phyloP scores from a whole-genome alignment of 257 asterid genomes.

The Solanum etuberosum region DNA sequence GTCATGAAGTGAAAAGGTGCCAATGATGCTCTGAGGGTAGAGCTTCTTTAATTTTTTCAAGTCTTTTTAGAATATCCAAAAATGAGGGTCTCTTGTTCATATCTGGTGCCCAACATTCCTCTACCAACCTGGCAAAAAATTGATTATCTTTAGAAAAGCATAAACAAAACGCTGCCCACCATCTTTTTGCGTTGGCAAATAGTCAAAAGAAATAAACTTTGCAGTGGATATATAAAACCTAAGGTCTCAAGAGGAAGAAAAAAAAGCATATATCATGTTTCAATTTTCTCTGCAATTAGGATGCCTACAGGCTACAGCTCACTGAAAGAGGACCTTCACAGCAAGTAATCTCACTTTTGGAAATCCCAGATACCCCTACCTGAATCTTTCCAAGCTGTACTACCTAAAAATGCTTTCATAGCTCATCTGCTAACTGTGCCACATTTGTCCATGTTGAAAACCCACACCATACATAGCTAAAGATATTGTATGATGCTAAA shows the following conservation, averaged over 20 bases:
- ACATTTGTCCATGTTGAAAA: not conserved
- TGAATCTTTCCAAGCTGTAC: not conserved
- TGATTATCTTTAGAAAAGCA: not conserved
- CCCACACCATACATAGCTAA: not conserved
- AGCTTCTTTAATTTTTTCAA: constrained; percentile 53
- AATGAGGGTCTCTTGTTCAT: constrained; percentile 77
- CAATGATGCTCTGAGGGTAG: constrained; percentile 56
- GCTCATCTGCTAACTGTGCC: not conserved
- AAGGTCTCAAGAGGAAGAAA: not conserved
- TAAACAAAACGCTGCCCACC: not conserved
- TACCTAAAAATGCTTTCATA: not conserved
- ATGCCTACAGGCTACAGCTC: not conserved
- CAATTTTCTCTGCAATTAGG: not conserved
- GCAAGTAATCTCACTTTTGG: not conserved
- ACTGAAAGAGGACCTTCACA: not conserved
- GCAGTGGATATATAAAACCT: not conserved
- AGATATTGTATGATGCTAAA: not conserved
- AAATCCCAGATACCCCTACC: not conserved
- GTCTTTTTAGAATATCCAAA: constrained; percentile 70
- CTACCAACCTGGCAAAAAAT: constrained; percentile 39
- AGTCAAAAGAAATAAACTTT: not conserved
- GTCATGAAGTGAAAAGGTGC: constrained; percentile 44
- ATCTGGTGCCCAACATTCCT: constrained; percentile 78
- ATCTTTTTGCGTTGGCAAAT: not conserved
- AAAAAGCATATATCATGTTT: not conserved